These are phyloP conservation scores for Fraxinus cuspidata DNA, from an alignment of 257 asterid genomes.

Conservation along the genomic window DNA sequence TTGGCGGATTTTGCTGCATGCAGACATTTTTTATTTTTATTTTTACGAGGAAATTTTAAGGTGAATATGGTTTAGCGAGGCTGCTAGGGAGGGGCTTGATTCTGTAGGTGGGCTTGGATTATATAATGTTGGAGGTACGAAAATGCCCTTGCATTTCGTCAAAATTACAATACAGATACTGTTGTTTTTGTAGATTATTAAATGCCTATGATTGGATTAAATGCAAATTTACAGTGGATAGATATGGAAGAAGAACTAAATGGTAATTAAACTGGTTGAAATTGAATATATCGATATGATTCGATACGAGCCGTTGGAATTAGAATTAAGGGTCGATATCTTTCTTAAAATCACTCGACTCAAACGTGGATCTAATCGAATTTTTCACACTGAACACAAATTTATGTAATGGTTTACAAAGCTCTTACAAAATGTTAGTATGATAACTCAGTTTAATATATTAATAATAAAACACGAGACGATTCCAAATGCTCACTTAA, in stretches of 20 bases:
- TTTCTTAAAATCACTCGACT: no score
- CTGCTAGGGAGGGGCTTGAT: slow-evolving; percentile 22
- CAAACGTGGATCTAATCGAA: no score
- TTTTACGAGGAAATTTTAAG: not conserved
- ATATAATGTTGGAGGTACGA: slow-evolving; percentile 30
- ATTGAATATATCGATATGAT: not conserved
- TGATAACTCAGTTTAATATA: no score
- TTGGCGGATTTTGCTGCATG: slow-evolving; percentile 63
- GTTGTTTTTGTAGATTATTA: not conserved
- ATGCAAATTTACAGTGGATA: not conserved
- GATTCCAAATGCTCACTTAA: no score
- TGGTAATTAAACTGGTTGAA: not conserved
- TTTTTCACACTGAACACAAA: no score
- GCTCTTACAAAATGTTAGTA: no score
- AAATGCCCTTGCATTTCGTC: not conserved
- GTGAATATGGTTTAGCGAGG: not conserved
- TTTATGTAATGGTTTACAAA: no score
- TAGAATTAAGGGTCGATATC: no score
- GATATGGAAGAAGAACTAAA: not conserved
- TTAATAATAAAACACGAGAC: no score
- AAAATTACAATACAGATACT: slow-evolving; percentile 36
- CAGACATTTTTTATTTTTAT: slow-evolving; percentile 38
- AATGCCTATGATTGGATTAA: slow-evolving; percentile 8
- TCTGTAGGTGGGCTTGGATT: slow-evolving; percentile 12
- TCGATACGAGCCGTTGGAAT: not conserved